Evolutionary conservation across 495 filamentous ascomycete genomes (phyloP), one percentile per base, ranked within the genome.

Genomic region (Acidiella bohemica): DNA sequence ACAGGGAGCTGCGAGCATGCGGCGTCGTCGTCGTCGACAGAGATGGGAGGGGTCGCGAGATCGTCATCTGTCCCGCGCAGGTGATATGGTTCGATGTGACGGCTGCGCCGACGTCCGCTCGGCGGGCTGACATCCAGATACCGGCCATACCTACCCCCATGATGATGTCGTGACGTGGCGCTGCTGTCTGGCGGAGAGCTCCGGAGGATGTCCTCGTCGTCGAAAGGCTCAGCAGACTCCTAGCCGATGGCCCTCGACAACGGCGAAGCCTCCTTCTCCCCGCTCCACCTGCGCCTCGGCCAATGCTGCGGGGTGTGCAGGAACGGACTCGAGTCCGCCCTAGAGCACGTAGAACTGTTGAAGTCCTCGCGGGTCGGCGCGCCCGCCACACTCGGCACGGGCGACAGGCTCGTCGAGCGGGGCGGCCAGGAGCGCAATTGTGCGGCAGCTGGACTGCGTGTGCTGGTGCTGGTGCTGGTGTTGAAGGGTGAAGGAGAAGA

Each of bases 231-330:
- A 30, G 20, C 34, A 27, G 46, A 42, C 26, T 36, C 32, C 46
- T 38, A 31, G 22, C 34, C 41, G 23, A 36, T 9, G 40, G 31
- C 16, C 20, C 20, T 39, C 41, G 32, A 44, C 29, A 70, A 67
- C 53, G 72, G 74, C 46, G 69, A 74, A 45, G 65, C 69, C 54
- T 60, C 63, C 36, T 52, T 40, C 45, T 56, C 50, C 35, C 36
- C 23, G 40, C 47, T 20, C 24, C 44, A 46, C 32, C 44, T 36
- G 31, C 47, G 21, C 20, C 28, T 28, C 18, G 56, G 58, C 31
- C 57, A 44, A 49, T 57, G 58, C 42, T 51, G 30, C 36, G 53
- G 61, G 36, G 49, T 58, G 53, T 43, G 50, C 51, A 50, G 38
- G 34, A 62, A 67, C 41, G 66, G 60, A 50, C 60, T 60, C 49